Percentiles rank a stretch among this genome's conserved stretches.
phyloP scores from a whole-genome alignment of 108 stramenopile genomes.

The Nannochloropsis granulata region DNA sequence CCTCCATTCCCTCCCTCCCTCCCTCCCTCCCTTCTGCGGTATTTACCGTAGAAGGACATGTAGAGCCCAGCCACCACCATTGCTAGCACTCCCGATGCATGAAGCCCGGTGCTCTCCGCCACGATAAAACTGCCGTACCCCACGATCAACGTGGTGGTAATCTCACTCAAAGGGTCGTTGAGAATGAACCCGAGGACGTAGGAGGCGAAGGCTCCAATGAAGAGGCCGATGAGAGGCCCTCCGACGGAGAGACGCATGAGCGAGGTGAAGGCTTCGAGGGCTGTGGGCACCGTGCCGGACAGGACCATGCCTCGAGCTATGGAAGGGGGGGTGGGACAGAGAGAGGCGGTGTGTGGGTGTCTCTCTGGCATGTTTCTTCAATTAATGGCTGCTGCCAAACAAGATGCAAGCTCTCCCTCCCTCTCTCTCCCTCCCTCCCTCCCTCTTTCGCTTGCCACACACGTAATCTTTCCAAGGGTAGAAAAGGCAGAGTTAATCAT shows the following conservation, averaged over 20 bases:
- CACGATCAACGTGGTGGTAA: constrained; percentile 46
- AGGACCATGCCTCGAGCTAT: not conserved
- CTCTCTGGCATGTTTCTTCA: too few species aligned
- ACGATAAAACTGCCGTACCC: constrained; percentile 58
- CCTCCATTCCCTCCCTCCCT: not conserved
- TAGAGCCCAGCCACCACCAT: constrained; percentile 54
- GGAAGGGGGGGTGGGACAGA: too few species aligned
- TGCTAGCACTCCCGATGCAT: constrained; percentile 54
- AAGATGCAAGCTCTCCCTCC: too few species aligned
- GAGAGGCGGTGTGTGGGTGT: too few species aligned
- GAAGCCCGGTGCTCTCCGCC: constrained; percentile 31
- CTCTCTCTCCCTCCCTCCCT: too few species aligned
- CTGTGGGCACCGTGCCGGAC: not conserved
- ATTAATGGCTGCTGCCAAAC: too few species aligned
- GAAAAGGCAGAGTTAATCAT: not conserved
- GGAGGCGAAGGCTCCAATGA: not conserved
- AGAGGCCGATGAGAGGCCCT: constrained; percentile 47
- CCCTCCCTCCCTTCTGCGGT: not conserved
- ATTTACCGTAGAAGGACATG: constrained; percentile 18
- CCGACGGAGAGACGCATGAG: constrained; percentile 51
- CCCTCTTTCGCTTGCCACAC: too few species aligned
- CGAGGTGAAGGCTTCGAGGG: not conserved
- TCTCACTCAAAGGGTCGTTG: constrained; percentile 22
- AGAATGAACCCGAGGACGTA: not conserved
- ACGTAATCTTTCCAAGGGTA: not conserved